Base-by-base conservation (phyloP, 2,329 filamentous ascomycete genomes). In the Monilinia fructigena region DNA sequence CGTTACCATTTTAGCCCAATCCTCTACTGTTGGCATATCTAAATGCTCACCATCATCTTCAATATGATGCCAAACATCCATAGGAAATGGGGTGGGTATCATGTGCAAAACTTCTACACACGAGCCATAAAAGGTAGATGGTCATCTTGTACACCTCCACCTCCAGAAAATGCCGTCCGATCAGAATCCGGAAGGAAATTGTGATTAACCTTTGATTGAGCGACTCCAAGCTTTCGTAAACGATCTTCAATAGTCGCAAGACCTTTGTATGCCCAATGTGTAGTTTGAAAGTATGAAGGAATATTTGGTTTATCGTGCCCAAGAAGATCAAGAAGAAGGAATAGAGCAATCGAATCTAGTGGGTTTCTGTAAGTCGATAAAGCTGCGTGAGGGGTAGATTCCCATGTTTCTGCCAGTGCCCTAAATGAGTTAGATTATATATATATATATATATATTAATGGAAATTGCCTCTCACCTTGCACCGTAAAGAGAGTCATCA, bases 281-380 rank as follows among this genome's bases (percentile, higher is more conserved):
- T 97, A 1, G 89, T 90, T 67, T 88, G 83, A 76, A 96, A 97
- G 79, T 94, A 97, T 0, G 92, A 96, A 1, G 92, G 92, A 1
- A 99, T 83, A 0, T 74, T 79, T 0, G 93, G 92, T 53, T 85
- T 78, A 14, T 85, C 79, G 0, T 86, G 80, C 11, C 95, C 95
- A 0, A 98, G 86, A 11, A 98, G 84, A 76, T 98, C 95, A 40
- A 98, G 85, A n/a, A 98, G 86, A 11, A 98, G 83, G 76, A 98
- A 97, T 14, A 98, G 84, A 65, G 88, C 89, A 74, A 98, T 97
- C 47, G 92, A 88, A 40, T 88, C 84, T 2, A 98, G 81, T 0
- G 88, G 86, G 0, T 85, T 94, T 66, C 85, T 86, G 78, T 90
- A 96, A 6, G 86, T 87, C n/a, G 91, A 92, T 72, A 87, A 82